phyloP scores from a whole-genome alignment of 768 basidiomycete genomes.

The Lentinula sp. region DNA sequence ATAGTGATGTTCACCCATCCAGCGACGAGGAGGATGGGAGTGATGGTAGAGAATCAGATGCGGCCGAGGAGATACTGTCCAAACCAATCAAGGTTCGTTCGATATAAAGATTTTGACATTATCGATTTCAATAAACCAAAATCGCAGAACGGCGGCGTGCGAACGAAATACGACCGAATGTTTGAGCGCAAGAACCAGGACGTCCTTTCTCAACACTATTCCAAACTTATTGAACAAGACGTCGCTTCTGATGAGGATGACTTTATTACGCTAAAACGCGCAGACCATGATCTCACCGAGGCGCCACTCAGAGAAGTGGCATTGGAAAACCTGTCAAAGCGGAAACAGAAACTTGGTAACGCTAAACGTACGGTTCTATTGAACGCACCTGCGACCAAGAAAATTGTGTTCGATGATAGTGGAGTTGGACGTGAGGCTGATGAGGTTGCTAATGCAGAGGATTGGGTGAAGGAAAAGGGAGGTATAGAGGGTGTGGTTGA shows the following conservation, averaged over 20 bases:
- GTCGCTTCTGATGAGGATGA: conserved; percentile 49
- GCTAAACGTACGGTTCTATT: conserved; percentile 71
- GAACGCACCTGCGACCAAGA: conserved; percentile 52
- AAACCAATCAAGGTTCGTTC: conserved; percentile 36
- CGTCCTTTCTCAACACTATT: conserved; percentile 86
- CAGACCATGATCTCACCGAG: conserved; percentile 64
- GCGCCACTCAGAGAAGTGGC: conserved; percentile 26
- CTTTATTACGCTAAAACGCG: conserved; percentile 92
- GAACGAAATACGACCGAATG: conserved; percentile 98
- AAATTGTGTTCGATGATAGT: conserved; percentile 87
- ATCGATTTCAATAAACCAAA: not conserved
- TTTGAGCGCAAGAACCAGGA: conserved; percentile 95
- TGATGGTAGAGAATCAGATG: conserved; percentile 7
- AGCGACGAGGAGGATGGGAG: conserved; percentile 21
- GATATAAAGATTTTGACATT: not conserved
- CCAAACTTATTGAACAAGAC: conserved; percentile 74
- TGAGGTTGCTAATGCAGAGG: conserved; percentile 74
- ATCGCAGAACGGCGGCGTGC: conserved; percentile 38
- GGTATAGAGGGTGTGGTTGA: conserved; percentile 59
- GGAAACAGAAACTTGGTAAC: conserved; percentile 69
- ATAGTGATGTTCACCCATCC: conserved; percentile 14
- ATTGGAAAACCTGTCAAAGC: conserved; percentile 67
- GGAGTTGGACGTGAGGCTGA: conserved; percentile 78
- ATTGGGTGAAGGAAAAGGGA: conserved; percentile 58
- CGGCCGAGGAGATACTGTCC: conserved; percentile 4